Percentiles rank a stretch among this genome's conserved stretches.
Conservation (phyloP, 2,329 filamentous ascomycete genomes). For the Aspergillus puulaauensis region DNA sequence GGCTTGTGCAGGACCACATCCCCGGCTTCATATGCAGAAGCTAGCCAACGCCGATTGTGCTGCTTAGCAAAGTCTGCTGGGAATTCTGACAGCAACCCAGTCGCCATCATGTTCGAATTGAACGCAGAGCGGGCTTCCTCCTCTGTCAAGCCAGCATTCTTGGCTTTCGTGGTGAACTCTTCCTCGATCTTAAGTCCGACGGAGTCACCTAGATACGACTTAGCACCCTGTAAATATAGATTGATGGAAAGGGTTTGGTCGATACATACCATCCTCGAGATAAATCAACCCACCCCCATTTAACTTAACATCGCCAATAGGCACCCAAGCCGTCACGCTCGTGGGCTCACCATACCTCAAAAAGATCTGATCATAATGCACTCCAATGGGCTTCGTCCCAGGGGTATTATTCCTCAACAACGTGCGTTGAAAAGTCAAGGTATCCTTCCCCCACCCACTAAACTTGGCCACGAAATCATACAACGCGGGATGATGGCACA, state of each 20-base stretch:
- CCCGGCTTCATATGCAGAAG: constrained; percentile 55
- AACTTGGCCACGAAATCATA: constrained; percentile 52
- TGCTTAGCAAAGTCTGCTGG: constrained; percentile 47
- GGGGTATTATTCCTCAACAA: constrained; percentile 59
- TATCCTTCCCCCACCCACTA: constrained; percentile 55
- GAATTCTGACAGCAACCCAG: constrained; percentile 53
- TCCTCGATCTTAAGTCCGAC: constrained; percentile 53
- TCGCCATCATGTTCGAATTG: constrained; percentile 61
- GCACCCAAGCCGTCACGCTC: constrained; percentile 58
- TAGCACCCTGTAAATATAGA: not conserved
- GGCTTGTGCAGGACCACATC: constrained; percentile 48
- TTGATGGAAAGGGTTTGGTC: not conserved
- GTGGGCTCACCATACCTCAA: constrained; percentile 56
- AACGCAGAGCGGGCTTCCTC: constrained; percentile 54
- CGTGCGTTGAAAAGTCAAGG: constrained; percentile 49
- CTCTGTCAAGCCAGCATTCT: constrained; percentile 50
- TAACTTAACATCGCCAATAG: constrained; percentile 54
- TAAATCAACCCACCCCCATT: constrained; percentile 61
- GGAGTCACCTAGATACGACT: constrained; percentile 33
- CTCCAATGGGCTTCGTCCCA: constrained; percentile 57
- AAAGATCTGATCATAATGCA: constrained; percentile 63
- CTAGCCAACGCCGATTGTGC: constrained; percentile 51
- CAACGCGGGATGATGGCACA: constrained; percentile 55
- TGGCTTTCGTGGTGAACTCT: constrained; percentile 43
- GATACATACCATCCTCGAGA: constrained; percentile 46